Evolutionary conservation across 148 eudicot species (phyloP), one percentile per base, ranked within the genome.

Genomic region (Camellia granthamiana): DNA sequence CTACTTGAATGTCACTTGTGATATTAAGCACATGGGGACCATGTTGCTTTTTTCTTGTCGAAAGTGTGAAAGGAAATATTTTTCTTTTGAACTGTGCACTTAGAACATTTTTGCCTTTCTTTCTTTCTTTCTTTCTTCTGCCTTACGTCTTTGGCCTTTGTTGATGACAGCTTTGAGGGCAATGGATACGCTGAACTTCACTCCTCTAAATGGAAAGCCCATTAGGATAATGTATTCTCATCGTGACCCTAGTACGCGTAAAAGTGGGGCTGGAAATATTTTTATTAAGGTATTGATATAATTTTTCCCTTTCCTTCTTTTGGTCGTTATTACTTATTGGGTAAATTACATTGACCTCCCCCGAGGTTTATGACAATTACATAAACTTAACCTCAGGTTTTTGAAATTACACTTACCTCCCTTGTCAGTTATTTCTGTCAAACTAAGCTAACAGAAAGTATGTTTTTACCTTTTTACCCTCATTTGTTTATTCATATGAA

Each of bases 161-260:
- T 72, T 80, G 59, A 71, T 83, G 58, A 72, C 89, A 95, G 99
- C 99, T 78, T 89, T 87, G 38, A 85, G 89, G 81, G 94, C 99
- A 13, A 78, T 91, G 77, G 88, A 90, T 21, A 69, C 74, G 79
- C 86, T 90, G 75, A 93, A 93, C 84, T 95, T 91, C 80, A 88
- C 94, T 47, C 86, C 88, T 74, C 85, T 95, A 9, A 95, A 92
- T 78, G 88, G 87, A 55, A 96, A 90, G 82, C 80, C 99, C 58
- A 92, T 93, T 47, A 89, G 99, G 88, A 80, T 95, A 10, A 92
- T 89, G 95, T 91, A 90, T 82, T 93, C 98, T 14, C 89, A 95
- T 74, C 92, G 98, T 13, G 99, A 95, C 75, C 94, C 94, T 21
- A 89, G 86, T 78, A 67, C 83, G 3, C 98, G 97, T 61, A 90